Conservation (phyloP, 2,329 filamentous ascomycete genomes). For the Botrytis fabae region DNA sequence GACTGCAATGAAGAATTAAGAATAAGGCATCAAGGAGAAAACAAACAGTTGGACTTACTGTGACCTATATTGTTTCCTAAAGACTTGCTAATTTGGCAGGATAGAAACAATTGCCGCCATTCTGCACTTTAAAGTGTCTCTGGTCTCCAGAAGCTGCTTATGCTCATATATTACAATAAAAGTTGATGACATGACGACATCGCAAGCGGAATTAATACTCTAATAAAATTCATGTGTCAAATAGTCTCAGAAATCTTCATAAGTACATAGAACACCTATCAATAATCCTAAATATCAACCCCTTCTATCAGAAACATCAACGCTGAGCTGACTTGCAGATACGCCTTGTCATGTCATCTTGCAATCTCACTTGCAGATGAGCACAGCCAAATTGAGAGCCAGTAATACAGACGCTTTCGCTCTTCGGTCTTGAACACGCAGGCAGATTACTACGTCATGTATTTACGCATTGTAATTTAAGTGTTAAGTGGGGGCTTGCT, state of each 20-base stretch:
- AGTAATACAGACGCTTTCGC: not conserved
- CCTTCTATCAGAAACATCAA: not conserved
- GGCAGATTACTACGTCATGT: not conserved
- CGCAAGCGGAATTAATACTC: not conserved
- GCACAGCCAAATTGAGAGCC: not conserved
- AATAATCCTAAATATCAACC: not conserved
- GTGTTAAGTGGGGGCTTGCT: not conserved
- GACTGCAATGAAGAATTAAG: not conserved
- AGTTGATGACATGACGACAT: not conserved
- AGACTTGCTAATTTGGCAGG: not conserved
- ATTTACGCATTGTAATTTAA: not conserved
- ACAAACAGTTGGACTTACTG: not conserved
- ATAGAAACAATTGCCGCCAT: not conserved
- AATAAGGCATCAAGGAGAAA: not conserved
- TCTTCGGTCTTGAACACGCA: not conserved
- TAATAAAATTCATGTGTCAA: not conserved
- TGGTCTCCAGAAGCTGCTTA: not conserved
- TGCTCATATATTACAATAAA: not conserved
- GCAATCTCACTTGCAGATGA: slow-evolving; percentile 14
- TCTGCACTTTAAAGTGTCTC: not conserved
- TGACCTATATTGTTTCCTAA: not conserved
- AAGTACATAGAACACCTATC: not conserved
- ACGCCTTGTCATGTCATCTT: not conserved
- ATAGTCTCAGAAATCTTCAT: not conserved
- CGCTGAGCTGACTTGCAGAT: not conserved